Base-by-base conservation (phyloP, 768 basidiomycete genomes). In the Boletus huronensis region DNA sequence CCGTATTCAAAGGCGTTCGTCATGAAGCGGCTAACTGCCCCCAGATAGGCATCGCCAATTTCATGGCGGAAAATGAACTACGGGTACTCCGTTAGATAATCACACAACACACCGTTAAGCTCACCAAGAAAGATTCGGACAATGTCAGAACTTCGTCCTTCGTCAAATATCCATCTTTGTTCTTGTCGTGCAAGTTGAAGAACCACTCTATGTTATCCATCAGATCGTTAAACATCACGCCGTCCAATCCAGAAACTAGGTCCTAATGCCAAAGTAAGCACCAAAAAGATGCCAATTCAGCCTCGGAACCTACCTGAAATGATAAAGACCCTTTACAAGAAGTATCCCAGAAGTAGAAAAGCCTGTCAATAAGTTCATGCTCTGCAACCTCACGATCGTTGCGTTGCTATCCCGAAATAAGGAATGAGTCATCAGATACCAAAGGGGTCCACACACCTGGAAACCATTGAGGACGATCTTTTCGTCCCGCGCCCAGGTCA, bases 121-220 rank as follows among this genome's bases (percentile, higher is more conserved):
- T 65, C 44, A 95, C 95, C 70, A 99, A 75, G 50, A 99, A 79
- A 5, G 94, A 90, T 71, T 99, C 97, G 0, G 95, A 97, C 28
- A 98, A 74, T 14, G 94, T 96, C 61, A 99, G 72, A 19, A 98
- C 91, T 68, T 99, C 97, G 64, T 98, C 96, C 71, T 96, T 98
- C 3, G 94, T 95, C 57, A 99, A 73, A 69, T 78, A 93, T 1
- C 96, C 95, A 67, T 99, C 97, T 62, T 93, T 93, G 70, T 99
- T 90, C 72, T 95, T 95, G 73, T 95, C 93, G 58, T 96, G 92
- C 46, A 98, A 70, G 62, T 88, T 89, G 74, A 98, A 98, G 74
- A 98, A 96, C 96, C 96, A 99, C 69, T 97, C 92, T 63, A 98
- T 96, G 61, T 92, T 96, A 53, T 94, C 91, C 97, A 98, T 98